Conservation (phyloP, 768 basidiomycete genomes). For the Coprinopsis cinerea region DNA sequence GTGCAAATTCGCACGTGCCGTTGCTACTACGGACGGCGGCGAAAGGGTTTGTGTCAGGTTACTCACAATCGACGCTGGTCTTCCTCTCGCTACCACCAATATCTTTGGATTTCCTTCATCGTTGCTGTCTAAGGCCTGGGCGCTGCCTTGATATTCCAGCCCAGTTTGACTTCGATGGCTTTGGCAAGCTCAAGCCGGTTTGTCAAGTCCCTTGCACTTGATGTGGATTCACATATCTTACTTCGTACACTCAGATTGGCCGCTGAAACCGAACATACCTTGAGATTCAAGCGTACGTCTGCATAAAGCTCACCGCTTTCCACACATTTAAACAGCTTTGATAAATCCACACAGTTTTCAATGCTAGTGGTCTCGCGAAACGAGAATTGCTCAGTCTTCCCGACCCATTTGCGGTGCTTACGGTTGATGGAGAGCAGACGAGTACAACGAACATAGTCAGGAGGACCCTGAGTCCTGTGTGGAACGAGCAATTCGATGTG, state of each 20-base stretch:
- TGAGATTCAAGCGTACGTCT: constrained; percentile 46
- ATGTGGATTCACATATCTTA: constrained; percentile 5
- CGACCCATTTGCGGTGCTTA: constrained; percentile 85
- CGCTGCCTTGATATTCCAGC: neutral
- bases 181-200: constrained; percentile 25
- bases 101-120: neutral
- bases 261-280: constrained; percentile 41
- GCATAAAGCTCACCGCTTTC: neutral
- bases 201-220: constrained; percentile 5
- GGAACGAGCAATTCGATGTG: constrained; percentile 87
- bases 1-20: neutral
- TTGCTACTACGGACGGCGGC: neutral
- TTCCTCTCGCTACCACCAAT: neutral
- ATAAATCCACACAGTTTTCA: constrained; percentile 48
- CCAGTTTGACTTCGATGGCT: neutral
- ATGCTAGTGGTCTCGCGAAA: constrained; percentile 69
- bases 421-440: constrained; percentile 80
- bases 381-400: constrained; percentile 77
- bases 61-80: neutral
- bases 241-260: constrained; percentile 23
- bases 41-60: neutral
- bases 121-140: neutral
- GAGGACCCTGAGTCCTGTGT: constrained; percentile 64
- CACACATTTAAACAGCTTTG: constrained; percentile 1
- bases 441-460: constrained; percentile 70